A percentile compares a stretch with the other conserved stretches of the same genome.
Conservation (phyloP, 2,329 filamentous ascomycete species). For the Chrysosporium queenslandicum region DNA sequence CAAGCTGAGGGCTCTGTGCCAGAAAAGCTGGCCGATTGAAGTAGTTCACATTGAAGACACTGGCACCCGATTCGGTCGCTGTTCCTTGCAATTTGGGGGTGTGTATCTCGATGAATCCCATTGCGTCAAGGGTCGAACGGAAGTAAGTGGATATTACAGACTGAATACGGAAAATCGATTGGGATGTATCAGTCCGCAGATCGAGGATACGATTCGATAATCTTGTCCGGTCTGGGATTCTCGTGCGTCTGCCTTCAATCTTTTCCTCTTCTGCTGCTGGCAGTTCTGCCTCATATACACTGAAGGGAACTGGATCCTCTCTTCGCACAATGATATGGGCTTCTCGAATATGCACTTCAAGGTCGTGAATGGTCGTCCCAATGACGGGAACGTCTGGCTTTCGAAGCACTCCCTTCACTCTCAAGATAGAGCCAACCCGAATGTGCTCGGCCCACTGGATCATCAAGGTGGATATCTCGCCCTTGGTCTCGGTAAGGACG, state of each 20-base stretch:
- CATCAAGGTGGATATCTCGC: slow-evolving; percentile 60
- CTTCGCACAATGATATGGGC: slow-evolving; percentile 54
- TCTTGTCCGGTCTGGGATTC: slow-evolving; percentile 62
- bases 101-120: slow-evolving; percentile 84
- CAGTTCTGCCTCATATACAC: slow-evolving; percentile 60
- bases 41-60: slow-evolving; percentile 86
- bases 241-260: slow-evolving; percentile 47
- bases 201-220: slow-evolving; percentile 72
- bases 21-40: slow-evolving; percentile 80
- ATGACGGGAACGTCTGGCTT: slow-evolving; percentile 63
- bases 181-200: slow-evolving; percentile 73
- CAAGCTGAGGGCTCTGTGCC: slow-evolving; percentile 81
- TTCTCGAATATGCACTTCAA: slow-evolving; percentile 63
- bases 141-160: slow-evolving; percentile 71
- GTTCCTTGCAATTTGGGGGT: slow-evolving; percentile 84
- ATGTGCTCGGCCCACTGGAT: slow-evolving; percentile 81
- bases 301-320: slow-evolving; percentile 56
- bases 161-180: slow-evolving; percentile 79
- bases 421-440: slow-evolving; percentile 65
- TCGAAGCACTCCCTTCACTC: slow-evolving; percentile 64
- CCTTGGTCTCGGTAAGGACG: slow-evolving; percentile 55
- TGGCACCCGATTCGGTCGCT: slow-evolving; percentile 82
- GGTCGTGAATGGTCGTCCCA: slow-evolving; percentile 62
- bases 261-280: slow-evolving; percentile 47
- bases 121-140: slow-evolving; percentile 60